A percentile compares a stretch with the other conserved stretches of the same genome.
Conservation (phyloP, 1,139 yeast genomes). For the Taphrina wiesneri region DNA sequence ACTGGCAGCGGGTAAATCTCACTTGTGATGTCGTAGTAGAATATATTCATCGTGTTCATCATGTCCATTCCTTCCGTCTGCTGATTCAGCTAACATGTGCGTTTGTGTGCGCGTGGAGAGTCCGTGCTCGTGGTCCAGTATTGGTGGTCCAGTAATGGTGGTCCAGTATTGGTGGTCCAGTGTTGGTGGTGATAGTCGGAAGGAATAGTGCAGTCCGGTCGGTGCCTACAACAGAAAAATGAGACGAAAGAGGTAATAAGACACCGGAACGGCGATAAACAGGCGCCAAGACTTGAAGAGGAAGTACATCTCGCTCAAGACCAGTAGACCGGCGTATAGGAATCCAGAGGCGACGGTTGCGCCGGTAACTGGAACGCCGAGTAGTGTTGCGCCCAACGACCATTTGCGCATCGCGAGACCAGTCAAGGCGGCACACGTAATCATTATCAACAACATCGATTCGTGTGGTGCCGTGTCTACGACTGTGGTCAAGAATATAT, state of each 20-base stretch:
- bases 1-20: slow-evolving; percentile 3
- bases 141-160: too few relatives aligned
- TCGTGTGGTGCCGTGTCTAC: too few relatives aligned
- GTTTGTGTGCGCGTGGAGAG: background rate
- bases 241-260: background rate
- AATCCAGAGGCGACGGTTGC: background rate
- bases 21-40: background rate
- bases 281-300: background rate
- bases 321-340: background rate
- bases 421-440: too few relatives aligned
- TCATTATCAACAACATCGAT: too few relatives aligned
- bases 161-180: too few relatives aligned
- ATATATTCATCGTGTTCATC: background rate
- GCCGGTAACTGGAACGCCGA: background rate
- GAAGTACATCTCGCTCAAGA: background rate
- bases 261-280: background rate
- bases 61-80: background rate
- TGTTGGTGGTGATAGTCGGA: too few relatives aligned
- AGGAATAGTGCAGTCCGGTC: too few relatives aligned
- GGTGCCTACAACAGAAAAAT: too few relatives aligned
- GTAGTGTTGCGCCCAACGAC: background rate
- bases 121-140: too few relatives aligned
- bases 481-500: too few relatives aligned
- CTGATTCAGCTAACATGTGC: background rate
- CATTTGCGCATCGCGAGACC: background rate